Base-by-base conservation (phyloP, 371 early-diverging fungal genomes). In the Apophysomyces elegans region DNA sequence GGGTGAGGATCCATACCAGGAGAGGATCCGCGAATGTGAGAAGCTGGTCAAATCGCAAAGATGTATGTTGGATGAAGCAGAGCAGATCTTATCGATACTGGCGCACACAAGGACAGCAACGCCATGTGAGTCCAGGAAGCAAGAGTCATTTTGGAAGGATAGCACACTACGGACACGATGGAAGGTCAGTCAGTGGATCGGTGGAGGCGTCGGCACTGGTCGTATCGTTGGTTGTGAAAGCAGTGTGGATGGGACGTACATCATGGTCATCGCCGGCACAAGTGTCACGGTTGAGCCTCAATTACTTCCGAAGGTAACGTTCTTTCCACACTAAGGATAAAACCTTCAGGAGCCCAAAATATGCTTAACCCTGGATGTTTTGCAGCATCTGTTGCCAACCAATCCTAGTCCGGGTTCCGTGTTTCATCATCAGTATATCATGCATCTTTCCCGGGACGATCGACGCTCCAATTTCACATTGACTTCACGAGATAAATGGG, bases 131-230 rank as follows among this genome's bases (percentile, higher is more conserved):
- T 26, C 32, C 66, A 61, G 35, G 13, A 36, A 36, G 41, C 5
- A 21, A 21, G 7, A n/a, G 9, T 50, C 54, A 21, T 50, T 50
- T 50, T 50, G 54, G 38, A 62, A 70, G 43, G 59, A 70, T 13
- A 61, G 56, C 11, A 63, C 64, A 14, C 59, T 61, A 0, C 62
- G 47, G 16, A 21, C 62, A 8, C 65, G 70, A 4, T 70, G 70
- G 70, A 58, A 54, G 13, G 70, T 70, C 7, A 65, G 70, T 35
- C 70, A 65, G 46, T 65, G 61, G 65, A 64, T 70, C 2, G 70
- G 70, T 38, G 70, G 70, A 6, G 56, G 62, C 21, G 70, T 65
- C 13, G 70, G 70, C 35, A 70, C 65, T 1, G 70, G 70, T 32
- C 66, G 62, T 21, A 43, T 65, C 14, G 61, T 70, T 21, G 65